Percentiles rank a stretch among this genome's conserved stretches.
Evolutionary conservation across 352 stramenopile species (phyloP).

Genomic region (Pythium monospermum): DNA sequence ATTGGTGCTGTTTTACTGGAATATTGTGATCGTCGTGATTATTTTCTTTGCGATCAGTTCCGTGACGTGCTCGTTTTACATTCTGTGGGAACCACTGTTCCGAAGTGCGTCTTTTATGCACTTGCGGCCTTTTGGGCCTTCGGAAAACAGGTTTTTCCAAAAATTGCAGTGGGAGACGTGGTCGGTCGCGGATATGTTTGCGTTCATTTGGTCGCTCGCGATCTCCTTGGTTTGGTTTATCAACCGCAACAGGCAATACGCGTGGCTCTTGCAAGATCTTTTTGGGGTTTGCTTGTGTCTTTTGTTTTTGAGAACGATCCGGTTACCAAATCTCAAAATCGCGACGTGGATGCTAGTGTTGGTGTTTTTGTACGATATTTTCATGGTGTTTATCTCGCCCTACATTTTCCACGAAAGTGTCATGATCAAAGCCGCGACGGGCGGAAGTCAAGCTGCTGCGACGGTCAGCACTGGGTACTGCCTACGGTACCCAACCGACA

Average conservation of each 20-base stretch:
- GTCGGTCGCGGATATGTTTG: conserved; percentile 86
- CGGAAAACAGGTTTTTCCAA: too few relatives aligned
- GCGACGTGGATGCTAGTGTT: conserved; percentile 88
- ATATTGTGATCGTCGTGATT: conserved; percentile 77
- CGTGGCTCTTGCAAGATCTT: conserved; percentile 92
- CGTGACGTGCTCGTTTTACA: conserved; percentile 46
- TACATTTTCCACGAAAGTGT: conserved; percentile 88
- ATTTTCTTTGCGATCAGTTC: conserved; percentile 57
- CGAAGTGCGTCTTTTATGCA: conserved; percentile 33
- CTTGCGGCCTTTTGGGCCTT: conserved; percentile 28
- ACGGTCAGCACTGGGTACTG: conserved; percentile 53
- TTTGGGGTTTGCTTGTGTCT: conserved; percentile 93
- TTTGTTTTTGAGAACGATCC: conserved; percentile 89
- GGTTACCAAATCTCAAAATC: conserved; percentile 91
- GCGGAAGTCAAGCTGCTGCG: conserved; percentile 48
- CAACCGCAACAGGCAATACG: conserved; percentile 68
- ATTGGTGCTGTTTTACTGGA: conserved; percentile 88
- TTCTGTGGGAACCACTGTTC: conserved; percentile 60
- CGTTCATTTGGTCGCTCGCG: conserved; percentile 46
- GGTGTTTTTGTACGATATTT: conserved; percentile 95
- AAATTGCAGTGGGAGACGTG: conserved; percentile 49
- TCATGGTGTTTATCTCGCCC: conserved; percentile 95
- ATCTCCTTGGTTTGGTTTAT: conserved; percentile 66
- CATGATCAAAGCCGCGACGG: conserved; percentile 94
- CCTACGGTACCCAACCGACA: conserved; percentile 68